Conservation (phyloP, 176 grass and related monocot species). For the Lolium multiflorum region DNA sequence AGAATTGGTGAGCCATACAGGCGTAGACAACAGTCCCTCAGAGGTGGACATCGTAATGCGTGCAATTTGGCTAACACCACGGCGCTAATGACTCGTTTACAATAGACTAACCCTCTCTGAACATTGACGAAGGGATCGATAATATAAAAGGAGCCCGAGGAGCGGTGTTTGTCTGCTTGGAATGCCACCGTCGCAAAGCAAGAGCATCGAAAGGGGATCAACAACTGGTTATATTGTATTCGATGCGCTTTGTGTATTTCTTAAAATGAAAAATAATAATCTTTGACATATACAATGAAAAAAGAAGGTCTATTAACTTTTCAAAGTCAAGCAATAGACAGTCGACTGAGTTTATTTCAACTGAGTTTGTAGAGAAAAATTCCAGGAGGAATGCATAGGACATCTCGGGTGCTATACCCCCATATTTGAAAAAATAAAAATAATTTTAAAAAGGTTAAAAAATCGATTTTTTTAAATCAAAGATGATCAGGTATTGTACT, state of each 20-base stretch:
- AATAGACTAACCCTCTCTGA: background rate
- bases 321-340: no score
- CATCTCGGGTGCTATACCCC: no score
- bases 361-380: no score
- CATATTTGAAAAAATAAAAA: no score
- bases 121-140: background rate
- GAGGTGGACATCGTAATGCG: slow-evolving; percentile 7
- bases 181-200: slow-evolving; percentile 9
- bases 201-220: background rate
- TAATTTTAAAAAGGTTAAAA: no score
- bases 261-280: no score
- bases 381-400: no score
- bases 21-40: background rate
- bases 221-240: background rate
- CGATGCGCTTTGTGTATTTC: background rate
- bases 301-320: no score
- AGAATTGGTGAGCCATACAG: background rate
- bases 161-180: background rate
- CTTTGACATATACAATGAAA: no score
- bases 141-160: background rate
- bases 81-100: slow-evolving; percentile 34
- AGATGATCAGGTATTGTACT: no score
- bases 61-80: slow-evolving; percentile 17
- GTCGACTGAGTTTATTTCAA: no score
- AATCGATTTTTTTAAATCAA: no score